Evolutionary conservation across 306 rosid genomes (phyloP).

Genomic region (Prunus mongolica): DNA sequence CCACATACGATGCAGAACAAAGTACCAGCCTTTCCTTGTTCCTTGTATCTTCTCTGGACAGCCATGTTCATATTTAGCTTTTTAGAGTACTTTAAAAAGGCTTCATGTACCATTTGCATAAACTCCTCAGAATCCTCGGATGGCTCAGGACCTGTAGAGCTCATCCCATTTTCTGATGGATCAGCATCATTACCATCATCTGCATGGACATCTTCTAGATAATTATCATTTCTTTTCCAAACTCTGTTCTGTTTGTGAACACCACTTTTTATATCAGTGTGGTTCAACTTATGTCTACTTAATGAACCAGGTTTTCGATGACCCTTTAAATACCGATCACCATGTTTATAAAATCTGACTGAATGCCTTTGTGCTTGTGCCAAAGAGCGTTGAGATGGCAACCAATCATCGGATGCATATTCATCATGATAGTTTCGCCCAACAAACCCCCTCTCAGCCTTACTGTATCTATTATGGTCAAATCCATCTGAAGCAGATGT

Average conservation of each 20-base stretch:
- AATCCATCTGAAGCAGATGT: conserved; percentile 40
- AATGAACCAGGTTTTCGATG: conserved; percentile 50
- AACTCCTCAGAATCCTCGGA: conserved; percentile 80
- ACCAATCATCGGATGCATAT: conserved; percentile 50
- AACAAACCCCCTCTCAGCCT: conserved; percentile 36
- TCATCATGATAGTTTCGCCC: conserved; percentile 33
- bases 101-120: conserved; percentile 63
- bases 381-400: conserved; percentile 39
- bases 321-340: conserved; percentile 48
- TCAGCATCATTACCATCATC: conserved; percentile 37
- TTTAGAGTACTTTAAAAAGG: conserved; percentile 72
- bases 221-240: conserved; percentile 66
- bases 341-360: conserved; percentile 35
- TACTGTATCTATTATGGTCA: conserved; percentile 42
- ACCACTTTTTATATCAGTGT: conserved; percentile 46
- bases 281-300: conserved; percentile 50
- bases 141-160: conserved; percentile 50
- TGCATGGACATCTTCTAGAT: conserved; percentile 37
- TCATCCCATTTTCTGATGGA: conserved; percentile 51
- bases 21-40: conserved; percentile 84
- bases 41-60: conserved; percentile 72
- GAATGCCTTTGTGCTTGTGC: conserved; percentile 33
- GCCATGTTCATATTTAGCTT: conserved; percentile 52
- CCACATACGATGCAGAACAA: conserved; percentile 94
- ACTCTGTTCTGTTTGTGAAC: conserved; percentile 47